Percentiles rank a stretch among this genome's conserved stretches.
Evolutionary conservation across 1,284 basidiomycete genomes (phyloP).

Genomic region (Sanghuangporus sanghuang): DNA sequence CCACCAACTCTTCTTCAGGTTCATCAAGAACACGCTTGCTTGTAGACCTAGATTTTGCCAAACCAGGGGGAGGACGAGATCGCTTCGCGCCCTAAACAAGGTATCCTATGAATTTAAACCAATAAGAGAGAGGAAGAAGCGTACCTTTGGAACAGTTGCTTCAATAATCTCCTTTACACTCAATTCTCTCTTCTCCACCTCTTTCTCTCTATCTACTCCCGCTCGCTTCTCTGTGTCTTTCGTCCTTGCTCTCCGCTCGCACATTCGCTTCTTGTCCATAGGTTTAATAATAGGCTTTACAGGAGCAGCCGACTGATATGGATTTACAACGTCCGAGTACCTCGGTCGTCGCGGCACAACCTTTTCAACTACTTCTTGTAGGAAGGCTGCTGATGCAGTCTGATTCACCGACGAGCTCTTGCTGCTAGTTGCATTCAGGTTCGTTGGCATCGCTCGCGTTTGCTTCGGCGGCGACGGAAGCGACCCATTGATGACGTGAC

Average conservation of each 20-base stretch:
- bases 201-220: constrained; percentile 21
- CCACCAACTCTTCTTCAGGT: constrained; percentile 24
- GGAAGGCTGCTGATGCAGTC: constrained; percentile 58
- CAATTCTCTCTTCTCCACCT: constrained; percentile 27
- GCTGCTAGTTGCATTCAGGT: neutral
- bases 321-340: constrained; percentile 56
- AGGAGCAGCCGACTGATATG: constrained; percentile 62
- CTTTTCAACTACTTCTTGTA: constrained; percentile 63
- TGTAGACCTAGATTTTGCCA: too few species aligned
- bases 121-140: too few species aligned
- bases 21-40: constrained; percentile 27
- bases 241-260: constrained; percentile 22
- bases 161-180: constrained; percentile 64
- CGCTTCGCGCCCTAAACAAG: constrained; percentile 72
- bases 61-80: constrained; percentile 52
- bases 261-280: constrained; percentile 30
- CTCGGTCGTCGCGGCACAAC: constrained; percentile 48
- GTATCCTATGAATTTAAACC: too few species aligned
- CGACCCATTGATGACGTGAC: constrained; percentile 48
- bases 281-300: constrained; percentile 39
- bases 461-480: constrained; percentile 22
- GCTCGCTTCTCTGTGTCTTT: constrained; percentile 21
- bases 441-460: neutral
- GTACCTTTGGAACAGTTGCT: constrained; percentile 65
- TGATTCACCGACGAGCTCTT: constrained; percentile 27